phyloP scores from a whole-genome alignment of 2,329 filamentous ascomycete genomes.

The Catunica adiposa region DNA sequence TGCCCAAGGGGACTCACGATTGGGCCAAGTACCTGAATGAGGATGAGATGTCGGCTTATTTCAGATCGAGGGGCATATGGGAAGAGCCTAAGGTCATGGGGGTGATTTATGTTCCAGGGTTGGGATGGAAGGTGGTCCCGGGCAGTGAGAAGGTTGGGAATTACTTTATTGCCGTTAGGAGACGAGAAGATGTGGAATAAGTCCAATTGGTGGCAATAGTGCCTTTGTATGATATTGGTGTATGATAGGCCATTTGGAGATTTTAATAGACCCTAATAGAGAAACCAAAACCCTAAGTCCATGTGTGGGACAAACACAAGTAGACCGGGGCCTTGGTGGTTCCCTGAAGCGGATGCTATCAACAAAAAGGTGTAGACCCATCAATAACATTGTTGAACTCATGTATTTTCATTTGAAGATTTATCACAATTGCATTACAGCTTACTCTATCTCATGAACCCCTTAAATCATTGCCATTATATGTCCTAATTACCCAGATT shows the following conservation, averaged over 20 bases:
- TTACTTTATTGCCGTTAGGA: slow-evolving; percentile 81
- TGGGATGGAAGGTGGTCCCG: slow-evolving; percentile 73
- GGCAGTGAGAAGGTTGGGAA: slow-evolving; percentile 81
- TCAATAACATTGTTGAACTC: too few relatives aligned
- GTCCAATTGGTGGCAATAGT: not conserved
- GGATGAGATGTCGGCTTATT: slow-evolving; percentile 48
- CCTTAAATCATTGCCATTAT: too few relatives aligned
- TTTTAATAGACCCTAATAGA: not conserved
- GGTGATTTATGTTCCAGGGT: slow-evolving; percentile 73
- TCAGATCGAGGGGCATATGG: slow-evolving; percentile 40
- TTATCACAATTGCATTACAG: too few relatives aligned
- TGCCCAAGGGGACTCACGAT: slow-evolving; percentile 85
- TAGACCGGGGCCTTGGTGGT: too few relatives aligned
- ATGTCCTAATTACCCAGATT: too few relatives aligned
- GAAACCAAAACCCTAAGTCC: not conserved
- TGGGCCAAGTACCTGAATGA: slow-evolving; percentile 94
- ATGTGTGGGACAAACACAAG: not conserved
- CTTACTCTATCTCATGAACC: too few relatives aligned
- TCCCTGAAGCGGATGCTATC: too few relatives aligned
- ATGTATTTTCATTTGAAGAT: too few relatives aligned
- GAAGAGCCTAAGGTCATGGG: slow-evolving; percentile 50
- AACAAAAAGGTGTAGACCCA: too few relatives aligned
- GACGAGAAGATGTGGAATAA: slow-evolving; percentile 16
- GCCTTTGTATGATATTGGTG: slow-evolving; percentile 1
- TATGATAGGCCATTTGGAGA: not conserved